phyloP scores from a whole-genome alignment of 352 stramenopile species.

The Phytophthora lateralis region DNA sequence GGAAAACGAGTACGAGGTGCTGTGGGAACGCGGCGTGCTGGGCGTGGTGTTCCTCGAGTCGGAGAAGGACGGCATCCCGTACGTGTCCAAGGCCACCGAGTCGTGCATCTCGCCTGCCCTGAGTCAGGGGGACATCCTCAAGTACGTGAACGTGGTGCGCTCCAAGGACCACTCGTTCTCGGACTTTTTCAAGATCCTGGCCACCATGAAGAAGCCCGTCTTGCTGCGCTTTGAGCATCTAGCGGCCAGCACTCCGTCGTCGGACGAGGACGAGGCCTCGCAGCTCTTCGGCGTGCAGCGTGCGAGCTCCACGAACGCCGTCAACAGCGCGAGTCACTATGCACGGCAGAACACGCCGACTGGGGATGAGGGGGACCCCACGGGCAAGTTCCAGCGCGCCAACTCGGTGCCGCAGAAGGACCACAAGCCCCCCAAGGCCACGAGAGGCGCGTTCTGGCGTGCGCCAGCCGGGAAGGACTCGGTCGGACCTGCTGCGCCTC shows the following conservation, averaged over 20 bases:
- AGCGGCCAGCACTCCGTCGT: slow-evolving; percentile 50
- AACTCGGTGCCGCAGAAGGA: slow-evolving; percentile 68
- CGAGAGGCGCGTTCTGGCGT: slow-evolving; percentile 69
- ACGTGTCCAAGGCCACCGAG: slow-evolving; percentile 88
- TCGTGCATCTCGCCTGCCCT: slow-evolving; percentile 82
- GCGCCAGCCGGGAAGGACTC: slow-evolving; percentile 48
- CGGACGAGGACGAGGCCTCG: slow-evolving; percentile 49
- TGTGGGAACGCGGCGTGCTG: slow-evolving; percentile 87
- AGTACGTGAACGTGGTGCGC: slow-evolving; percentile 86
- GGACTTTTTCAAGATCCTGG: slow-evolving; percentile 91
- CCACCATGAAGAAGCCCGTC: slow-evolving; percentile 91
- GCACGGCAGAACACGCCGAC: slow-evolving; percentile 35
- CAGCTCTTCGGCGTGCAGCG: slow-evolving; percentile 51
- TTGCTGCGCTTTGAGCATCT: slow-evolving; percentile 80
- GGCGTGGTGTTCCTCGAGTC: slow-evolving; percentile 89
- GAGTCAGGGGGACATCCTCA: slow-evolving; percentile 76
- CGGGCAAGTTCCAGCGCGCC: slow-evolving; percentile 50
- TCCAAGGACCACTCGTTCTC: slow-evolving; percentile 89
- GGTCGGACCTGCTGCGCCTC: slow-evolving; percentile 8
- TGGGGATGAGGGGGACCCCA: slow-evolving; percentile 25
- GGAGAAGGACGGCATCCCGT: slow-evolving; percentile 85
- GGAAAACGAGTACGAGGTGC: slow-evolving; percentile 87
- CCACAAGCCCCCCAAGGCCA: slow-evolving; percentile 44
- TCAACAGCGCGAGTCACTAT: slow-evolving; percentile 32
- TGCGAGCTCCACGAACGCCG: slow-evolving; percentile 50